These are phyloP conservation scores for Corymbia calophylla DNA, from an alignment of 441 rosid genomes.

Conservation along the genomic window DNA sequence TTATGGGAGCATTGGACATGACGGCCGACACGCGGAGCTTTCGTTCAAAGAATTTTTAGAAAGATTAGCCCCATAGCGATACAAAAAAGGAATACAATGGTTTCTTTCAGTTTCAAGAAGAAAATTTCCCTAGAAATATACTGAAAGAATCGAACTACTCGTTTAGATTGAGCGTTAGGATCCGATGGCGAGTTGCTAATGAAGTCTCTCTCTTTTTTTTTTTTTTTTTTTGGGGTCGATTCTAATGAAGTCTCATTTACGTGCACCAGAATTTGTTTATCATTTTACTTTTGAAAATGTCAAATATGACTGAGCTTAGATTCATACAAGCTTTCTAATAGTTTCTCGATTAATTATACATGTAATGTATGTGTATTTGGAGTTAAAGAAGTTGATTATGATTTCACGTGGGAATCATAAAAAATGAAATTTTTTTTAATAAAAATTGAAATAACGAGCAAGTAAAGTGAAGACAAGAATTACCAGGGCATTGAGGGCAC, in stretches of 20 bases:
- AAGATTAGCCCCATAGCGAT: neutral
- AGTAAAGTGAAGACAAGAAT: neutral
- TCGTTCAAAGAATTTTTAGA: neutral
- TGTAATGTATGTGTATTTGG: neutral
- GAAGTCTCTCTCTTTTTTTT: no score
- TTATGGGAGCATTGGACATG: constrained; percentile 58
- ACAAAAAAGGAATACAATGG: neutral
- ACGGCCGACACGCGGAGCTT: constrained; percentile 62
- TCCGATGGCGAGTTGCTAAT: neutral
- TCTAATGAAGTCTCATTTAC: neutral
- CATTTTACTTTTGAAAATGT: neutral
- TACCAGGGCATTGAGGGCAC: constrained; percentile 74
- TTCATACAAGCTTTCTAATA: neutral
- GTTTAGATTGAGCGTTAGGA: no score
- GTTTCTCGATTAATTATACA: neutral
- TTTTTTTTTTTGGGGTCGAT: neutral
- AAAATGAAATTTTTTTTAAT: neutral
- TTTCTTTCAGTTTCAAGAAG: neutral
- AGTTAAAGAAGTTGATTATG: neutral
- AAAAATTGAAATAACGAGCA: neutral
- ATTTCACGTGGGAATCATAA: neutral
- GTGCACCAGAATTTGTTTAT: neutral
- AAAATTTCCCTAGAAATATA: neutral
- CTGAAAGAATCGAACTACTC: neutral
- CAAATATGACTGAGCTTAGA: neutral